phyloP scores from a whole-genome alignment of 75 land plant species.

The Selaginella moellendorffii region DNA sequence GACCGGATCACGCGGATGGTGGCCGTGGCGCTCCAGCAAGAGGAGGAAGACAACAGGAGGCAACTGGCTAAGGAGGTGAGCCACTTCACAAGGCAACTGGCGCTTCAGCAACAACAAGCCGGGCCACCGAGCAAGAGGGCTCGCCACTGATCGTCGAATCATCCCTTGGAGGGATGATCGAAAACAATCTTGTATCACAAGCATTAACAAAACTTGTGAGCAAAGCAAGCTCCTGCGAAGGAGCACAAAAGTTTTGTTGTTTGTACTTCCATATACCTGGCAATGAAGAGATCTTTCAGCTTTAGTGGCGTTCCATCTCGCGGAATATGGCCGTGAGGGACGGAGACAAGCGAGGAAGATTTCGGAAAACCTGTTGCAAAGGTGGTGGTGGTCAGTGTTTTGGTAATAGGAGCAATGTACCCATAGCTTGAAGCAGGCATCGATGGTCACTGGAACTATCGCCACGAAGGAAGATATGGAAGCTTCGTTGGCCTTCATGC shows the following conservation, averaged over 20 bases:
- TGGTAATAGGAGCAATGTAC: conserved; percentile 21
- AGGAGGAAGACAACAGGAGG: too few relatives aligned
- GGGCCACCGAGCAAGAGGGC: too few relatives aligned
- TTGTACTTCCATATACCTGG: not conserved
- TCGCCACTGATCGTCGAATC: too few relatives aligned
- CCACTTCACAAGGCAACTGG: too few relatives aligned
- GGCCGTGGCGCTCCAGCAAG: too few relatives aligned
- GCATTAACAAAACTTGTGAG: too few relatives aligned
- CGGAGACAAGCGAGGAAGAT: conserved; percentile 54
- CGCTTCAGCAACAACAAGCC: too few relatives aligned
- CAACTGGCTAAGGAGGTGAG: too few relatives aligned
- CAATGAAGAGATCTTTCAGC: not conserved
- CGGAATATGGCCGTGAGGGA: conserved; percentile 52
- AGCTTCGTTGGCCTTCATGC: conserved; percentile 50
- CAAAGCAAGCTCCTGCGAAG: too few relatives aligned
- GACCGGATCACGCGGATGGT: too few relatives aligned
- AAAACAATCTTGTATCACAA: too few relatives aligned
- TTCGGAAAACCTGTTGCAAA: conserved; percentile 44
- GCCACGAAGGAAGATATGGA: conserved; percentile 61
- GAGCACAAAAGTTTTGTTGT: not conserved
- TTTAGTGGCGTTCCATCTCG: conserved; percentile 65
- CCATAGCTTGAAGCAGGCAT: conserved; percentile 91
- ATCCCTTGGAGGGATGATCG: too few relatives aligned
- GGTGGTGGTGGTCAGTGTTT: not conserved
- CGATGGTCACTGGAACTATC: conserved; percentile 62